phyloP scores from a whole-genome alignment of 306 rosid genomes.

The Lathyrus tuberosus region DNA sequence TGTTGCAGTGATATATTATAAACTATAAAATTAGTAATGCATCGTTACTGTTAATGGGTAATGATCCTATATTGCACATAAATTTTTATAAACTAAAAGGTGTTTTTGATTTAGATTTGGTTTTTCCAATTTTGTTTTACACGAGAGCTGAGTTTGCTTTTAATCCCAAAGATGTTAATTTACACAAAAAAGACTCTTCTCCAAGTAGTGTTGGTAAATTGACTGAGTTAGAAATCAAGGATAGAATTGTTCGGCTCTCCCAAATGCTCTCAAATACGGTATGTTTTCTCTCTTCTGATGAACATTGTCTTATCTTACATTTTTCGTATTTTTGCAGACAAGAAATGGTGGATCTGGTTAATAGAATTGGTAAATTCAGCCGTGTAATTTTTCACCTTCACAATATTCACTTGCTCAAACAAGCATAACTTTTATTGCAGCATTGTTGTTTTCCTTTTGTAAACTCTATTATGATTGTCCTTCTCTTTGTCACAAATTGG shows the following conservation, averaged over 20 bases:
- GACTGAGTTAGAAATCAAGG: slow-evolving; percentile 66
- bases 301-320: too few species aligned
- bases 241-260: slow-evolving; percentile 63
- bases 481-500: too few species aligned
- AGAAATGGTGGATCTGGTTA: too few species aligned
- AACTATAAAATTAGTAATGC: too few species aligned
- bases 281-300: slow-evolving; percentile 25
- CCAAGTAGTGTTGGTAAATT: slow-evolving; percentile 55
- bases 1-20: too few species aligned
- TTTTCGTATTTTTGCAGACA: too few species aligned
- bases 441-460: too few species aligned
- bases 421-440: too few species aligned
- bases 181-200: slow-evolving; percentile 54
- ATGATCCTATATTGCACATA: neutral
- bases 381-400: too few species aligned
- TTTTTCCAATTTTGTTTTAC: slow-evolving; percentile 21
- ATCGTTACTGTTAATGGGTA: slow-evolving; percentile 73
- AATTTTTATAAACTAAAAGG: neutral
- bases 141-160: slow-evolving; percentile 73
- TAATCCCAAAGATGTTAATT: slow-evolving; percentile 73
- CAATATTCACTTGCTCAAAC: too few species aligned
- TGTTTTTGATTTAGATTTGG: slow-evolving; percentile 20
- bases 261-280: slow-evolving; percentile 71
- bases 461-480: too few species aligned
- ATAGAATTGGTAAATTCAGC: too few species aligned